A percentile compares a stretch with the other conserved stretches of the same genome.
Conservation (phyloP, 192 early-diverging fungal species). For the Coemansia sp. region DNA sequence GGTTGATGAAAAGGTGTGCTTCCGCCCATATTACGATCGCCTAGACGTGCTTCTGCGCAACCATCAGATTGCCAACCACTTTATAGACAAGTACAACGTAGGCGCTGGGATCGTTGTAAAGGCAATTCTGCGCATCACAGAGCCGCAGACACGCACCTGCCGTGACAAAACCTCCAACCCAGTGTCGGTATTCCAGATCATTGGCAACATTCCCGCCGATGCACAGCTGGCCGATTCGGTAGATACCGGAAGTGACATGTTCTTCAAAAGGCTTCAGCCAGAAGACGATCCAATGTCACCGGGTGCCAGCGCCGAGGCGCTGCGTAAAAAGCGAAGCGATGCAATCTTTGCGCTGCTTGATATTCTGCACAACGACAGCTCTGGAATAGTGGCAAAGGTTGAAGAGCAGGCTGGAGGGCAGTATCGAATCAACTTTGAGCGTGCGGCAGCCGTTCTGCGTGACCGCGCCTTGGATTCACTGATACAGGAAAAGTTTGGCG, state of each 20-base stretch:
- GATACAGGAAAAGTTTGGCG: slow-evolving; percentile 60
- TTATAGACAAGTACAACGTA: slow-evolving; percentile 59
- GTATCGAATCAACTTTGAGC: slow-evolving; percentile 60
- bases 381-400: slow-evolving; percentile 55
- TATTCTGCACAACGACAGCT: slow-evolving; percentile 53
- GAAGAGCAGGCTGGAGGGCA: slow-evolving; percentile 61
- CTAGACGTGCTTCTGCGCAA: slow-evolving; percentile 68
- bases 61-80: slow-evolving; percentile 61
- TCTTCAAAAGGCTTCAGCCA: slow-evolving; percentile 20
- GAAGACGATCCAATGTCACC: slow-evolving; percentile 13
- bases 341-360: slow-evolving; percentile 61
- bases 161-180: slow-evolving; percentile 51
- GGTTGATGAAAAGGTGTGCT: slow-evolving; percentile 59
- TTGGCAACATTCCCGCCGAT: slow-evolving; percentile 46
- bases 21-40: slow-evolving; percentile 64
- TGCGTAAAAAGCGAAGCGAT: slow-evolving; percentile 21
- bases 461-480: slow-evolving; percentile 56
- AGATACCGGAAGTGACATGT: slow-evolving; percentile 42
- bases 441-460: slow-evolving; percentile 55
- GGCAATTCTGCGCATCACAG: slow-evolving; percentile 56
- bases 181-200: slow-evolving; percentile 54
- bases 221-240: slow-evolving; percentile 29
- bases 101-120: slow-evolving; percentile 61
- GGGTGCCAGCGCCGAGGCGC: slow-evolving; percentile 2
- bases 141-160: slow-evolving; percentile 57